phyloP scores from a whole-genome alignment of 257 asterid genomes.

The Solanum etuberosum region DNA sequence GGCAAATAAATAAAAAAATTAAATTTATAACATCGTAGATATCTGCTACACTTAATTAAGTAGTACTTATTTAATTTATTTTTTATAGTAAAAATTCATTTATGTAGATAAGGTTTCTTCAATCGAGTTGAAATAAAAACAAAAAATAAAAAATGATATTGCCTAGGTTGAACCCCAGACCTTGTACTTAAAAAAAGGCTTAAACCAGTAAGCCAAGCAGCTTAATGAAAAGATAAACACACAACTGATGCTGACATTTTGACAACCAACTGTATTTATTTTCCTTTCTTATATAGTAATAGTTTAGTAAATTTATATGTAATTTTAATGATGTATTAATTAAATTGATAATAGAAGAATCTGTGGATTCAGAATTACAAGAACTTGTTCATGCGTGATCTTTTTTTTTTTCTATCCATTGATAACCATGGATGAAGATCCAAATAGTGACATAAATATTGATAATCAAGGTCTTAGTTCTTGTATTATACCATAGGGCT shows the following conservation, averaged over 20 bases:
- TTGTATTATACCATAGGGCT: neutral
- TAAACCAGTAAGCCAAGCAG: neutral
- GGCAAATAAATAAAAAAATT: no score
- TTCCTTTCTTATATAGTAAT: neutral
- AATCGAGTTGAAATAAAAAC: no score
- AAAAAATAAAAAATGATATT: no score
- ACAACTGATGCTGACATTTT: no score
- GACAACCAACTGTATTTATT: neutral
- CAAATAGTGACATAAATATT: neutral
- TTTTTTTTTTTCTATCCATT: neutral
- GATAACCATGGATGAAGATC: neutral
- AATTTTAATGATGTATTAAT: neutral
- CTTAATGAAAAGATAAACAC: neutral
- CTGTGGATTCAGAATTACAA: neutral
- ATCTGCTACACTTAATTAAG: no score
- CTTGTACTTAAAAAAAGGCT: no score
- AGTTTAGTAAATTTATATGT: neutral
- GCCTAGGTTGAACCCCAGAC: no score
- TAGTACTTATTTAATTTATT: no score
- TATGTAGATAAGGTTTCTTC: no score
- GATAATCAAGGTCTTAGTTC: neutral
- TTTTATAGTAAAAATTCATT: no score
- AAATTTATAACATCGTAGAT: no score
- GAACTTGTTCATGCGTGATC: neutral
- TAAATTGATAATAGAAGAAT: neutral